These are phyloP conservation scores for Fusarium sp. DNA, from an alignment of 2,329 filamentous ascomycete genomes.

Conservation along the genomic window DNA sequence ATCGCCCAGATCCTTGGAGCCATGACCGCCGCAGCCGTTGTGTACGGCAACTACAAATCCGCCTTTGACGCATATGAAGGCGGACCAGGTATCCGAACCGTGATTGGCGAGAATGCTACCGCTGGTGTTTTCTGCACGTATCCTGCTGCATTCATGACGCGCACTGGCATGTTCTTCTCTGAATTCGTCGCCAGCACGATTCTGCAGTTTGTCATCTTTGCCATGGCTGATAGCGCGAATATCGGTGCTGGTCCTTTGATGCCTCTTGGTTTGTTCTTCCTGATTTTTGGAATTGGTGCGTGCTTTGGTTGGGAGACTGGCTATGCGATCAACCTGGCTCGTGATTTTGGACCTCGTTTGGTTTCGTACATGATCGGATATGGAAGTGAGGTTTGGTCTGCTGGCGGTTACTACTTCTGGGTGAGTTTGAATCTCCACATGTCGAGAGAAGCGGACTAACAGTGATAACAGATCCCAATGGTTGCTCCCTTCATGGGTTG, in stretches of 20 bases:
- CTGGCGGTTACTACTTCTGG: constrained; percentile 79
- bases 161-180: constrained; percentile 75
- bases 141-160: constrained; percentile 73
- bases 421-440: constrained; percentile 51
- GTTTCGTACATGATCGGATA: constrained; percentile 77
- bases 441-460: neutral
- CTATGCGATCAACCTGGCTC: constrained; percentile 78
- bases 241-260: constrained; percentile 66
- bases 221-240: constrained; percentile 69
- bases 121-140: constrained; percentile 81
- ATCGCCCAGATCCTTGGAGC: constrained; percentile 74
- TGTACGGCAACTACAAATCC: constrained; percentile 72
- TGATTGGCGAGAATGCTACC: constrained; percentile 67
- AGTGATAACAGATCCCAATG: constrained; percentile 69
- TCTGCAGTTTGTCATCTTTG: constrained; percentile 78
- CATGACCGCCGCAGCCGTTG: constrained; percentile 69
- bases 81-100: constrained; percentile 68
- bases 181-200: constrained; percentile 76
- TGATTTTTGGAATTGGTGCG: constrained; percentile 78
- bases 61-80: constrained; percentile 75
- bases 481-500: constrained; percentile 75
- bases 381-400: constrained; percentile 72
- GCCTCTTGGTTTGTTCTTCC: constrained; percentile 74
- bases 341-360: constrained; percentile 77
- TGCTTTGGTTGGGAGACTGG: constrained; percentile 83